Evolutionary conservation across 1,139 yeast species (phyloP).

Genomic region (Suhomyces wounanorum): DNA sequence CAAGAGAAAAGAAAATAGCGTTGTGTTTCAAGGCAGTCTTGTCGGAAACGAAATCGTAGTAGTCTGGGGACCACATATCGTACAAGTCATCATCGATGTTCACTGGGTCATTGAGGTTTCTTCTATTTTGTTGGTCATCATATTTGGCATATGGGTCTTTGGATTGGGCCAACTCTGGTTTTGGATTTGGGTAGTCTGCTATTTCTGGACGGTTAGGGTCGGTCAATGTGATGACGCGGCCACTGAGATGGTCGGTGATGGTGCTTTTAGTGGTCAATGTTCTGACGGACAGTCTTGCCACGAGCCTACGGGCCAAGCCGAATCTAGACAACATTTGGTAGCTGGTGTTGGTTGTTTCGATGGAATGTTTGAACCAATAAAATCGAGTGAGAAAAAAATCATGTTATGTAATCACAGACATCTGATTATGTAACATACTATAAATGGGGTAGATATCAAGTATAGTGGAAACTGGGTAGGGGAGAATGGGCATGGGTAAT

Average conservation of each 20-base stretch:
- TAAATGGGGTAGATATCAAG: neutral
- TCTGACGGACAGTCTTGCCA: slow-evolving; percentile 23
- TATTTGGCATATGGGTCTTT: slow-evolving; percentile 73
- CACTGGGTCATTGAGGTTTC: slow-evolving; percentile 74
- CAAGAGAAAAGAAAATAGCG: slow-evolving; percentile 54
- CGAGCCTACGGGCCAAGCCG: slow-evolving; percentile 23
- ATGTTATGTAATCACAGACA: slow-evolving; percentile 4
- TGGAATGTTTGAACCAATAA: slow-evolving; percentile 24
- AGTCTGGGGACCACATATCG: slow-evolving; percentile 89
- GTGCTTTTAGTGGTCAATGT: slow-evolving; percentile 39
- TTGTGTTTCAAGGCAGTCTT: slow-evolving; percentile 58
- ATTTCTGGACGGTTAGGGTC: slow-evolving; percentile 49
- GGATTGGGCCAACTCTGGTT: slow-evolving; percentile 55
- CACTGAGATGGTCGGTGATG: slow-evolving; percentile 45
- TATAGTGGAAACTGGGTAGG: neutral
- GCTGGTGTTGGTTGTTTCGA: slow-evolving; percentile 5
- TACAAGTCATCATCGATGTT: slow-evolving; percentile 70
- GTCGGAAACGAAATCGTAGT: slow-evolving; percentile 62
- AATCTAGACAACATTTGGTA: slow-evolving; percentile 31
- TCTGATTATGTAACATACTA: neutral
- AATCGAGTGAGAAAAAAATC: slow-evolving; percentile 15
- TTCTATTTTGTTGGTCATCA: slow-evolving; percentile 81
- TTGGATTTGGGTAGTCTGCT: slow-evolving; percentile 47
- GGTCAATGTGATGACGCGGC: slow-evolving; percentile 43
- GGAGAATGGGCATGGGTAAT: neutral